Base-by-base conservation (phyloP, 2,329 filamentous ascomycete genomes). In the Cytospora chrysosperma region DNA sequence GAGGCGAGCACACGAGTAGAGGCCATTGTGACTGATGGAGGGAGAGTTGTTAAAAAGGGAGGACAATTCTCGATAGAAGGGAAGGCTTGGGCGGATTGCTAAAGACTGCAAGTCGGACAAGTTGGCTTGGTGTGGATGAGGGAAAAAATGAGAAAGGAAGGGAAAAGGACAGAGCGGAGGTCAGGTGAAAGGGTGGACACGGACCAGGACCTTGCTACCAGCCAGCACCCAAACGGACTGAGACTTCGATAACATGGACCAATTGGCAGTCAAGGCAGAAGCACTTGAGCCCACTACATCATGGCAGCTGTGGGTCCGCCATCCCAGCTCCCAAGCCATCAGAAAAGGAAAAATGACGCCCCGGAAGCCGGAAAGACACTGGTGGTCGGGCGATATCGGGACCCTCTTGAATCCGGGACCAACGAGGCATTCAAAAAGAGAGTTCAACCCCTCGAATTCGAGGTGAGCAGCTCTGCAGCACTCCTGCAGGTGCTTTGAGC, bases 1-100 rank as follows among this genome's bases (percentile, higher is more conserved):
- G 88, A 88, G 78, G 89, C 87, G 81, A 91, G 84, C 79, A 92
- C 85, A 82, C 90, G 89, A 79, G 86, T 82, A 79, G 87, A 85
- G 79, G 89, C 88, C 90, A 93, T 93, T 91, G 85, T 86, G 85
- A 87, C 81, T 82, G 82, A 71, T 74, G 76, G 76, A 76, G 74
- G 75, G 76, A 78, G 77, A 78, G 73, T 72, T 64, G 71, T 72
- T 72, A 73, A 71, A 71, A 34, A 75, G n/a, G 73, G 72, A 75
- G 74, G 75, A 74, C 75, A 74, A 75, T 74, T 74, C 75, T 75
- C 75, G 74, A 77, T 72, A 74, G 73, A 75, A 74, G 57, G 58
- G 62, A 64, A 64, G 65, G 64, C 69, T 69, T 68, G 67, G 65
- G 69, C 68, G 73, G 69, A 58, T 59, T 64, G 64, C 61, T 65